Conservation (phyloP, 345 rosid genomes). For the Mallotus nudiflorus region DNA sequence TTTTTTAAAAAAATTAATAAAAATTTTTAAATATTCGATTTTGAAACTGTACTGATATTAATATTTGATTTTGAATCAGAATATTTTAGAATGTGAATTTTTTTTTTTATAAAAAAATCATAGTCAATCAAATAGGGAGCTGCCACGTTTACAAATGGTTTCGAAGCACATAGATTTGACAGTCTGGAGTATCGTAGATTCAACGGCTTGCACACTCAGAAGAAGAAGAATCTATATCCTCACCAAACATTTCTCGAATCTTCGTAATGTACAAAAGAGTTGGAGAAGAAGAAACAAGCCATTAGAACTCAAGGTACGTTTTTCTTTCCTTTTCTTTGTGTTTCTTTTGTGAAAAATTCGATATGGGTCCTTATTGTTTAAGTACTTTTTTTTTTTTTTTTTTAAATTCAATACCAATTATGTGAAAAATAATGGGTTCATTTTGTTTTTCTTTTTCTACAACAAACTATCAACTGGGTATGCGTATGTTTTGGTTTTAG, state of each 20-base stretch:
- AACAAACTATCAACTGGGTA: neutral
- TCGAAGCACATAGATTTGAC: neutral
- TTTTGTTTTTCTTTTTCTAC: neutral
- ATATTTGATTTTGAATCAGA: too few relatives aligned
- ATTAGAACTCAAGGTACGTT: too few relatives aligned
- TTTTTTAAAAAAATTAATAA: too few relatives aligned
- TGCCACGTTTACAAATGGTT: neutral
- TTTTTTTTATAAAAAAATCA: too few relatives aligned
- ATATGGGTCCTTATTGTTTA: constrained; percentile 3
- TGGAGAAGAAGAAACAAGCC: too few relatives aligned
- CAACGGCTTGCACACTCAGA: neutral
- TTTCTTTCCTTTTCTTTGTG: neutral
- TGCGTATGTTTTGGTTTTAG: too few relatives aligned
- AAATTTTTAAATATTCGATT: too few relatives aligned
- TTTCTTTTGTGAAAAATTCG: neutral
- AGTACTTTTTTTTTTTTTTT: neutral
- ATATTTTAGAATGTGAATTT: too few relatives aligned
- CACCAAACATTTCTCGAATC: too few relatives aligned
- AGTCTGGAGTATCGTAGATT: neutral
- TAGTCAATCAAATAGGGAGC: neutral
- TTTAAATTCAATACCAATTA: neutral
- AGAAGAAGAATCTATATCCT: too few relatives aligned
- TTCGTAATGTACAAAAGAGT: too few relatives aligned
- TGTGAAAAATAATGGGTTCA: neutral
- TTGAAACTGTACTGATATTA: too few relatives aligned